A percentile compares a stretch with the other conserved stretches of the same genome.
These are phyloP conservation scores for Pseudomassariella vexata DNA, from an alignment of 2,329 filamentous ascomycete genomes.

Conservation along the genomic window DNA sequence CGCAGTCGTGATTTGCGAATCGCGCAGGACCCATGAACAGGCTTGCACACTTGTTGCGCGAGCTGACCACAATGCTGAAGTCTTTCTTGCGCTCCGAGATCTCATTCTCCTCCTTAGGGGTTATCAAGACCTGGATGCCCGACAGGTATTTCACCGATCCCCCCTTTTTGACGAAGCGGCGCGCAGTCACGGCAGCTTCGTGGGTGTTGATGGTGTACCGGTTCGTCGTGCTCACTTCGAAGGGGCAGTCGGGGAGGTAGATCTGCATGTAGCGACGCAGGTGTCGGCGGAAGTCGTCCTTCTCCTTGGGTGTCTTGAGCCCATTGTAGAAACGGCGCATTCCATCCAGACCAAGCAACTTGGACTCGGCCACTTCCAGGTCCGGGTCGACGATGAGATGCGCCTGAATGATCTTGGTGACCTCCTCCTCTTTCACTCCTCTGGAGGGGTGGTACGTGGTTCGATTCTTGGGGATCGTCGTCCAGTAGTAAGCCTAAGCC, in stretches of 20 bases:
- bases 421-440: conserved; percentile 63
- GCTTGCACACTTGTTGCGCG: conserved; percentile 82
- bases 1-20: conserved; percentile 96
- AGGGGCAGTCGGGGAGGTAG: conserved; percentile 89
- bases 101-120: conserved; percentile 80
- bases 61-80: conserved; percentile 95
- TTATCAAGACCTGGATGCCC: conserved; percentile 89
- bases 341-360: conserved; percentile 67
- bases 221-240: conserved; percentile 87
- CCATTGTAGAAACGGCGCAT: conserved; percentile 64
- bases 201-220: conserved; percentile 88
- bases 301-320: conserved; percentile 71
- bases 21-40: conserved; percentile 92
- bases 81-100: conserved; percentile 80
- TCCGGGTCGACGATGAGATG: conserved; percentile 73
- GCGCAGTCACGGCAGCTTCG: conserved; percentile 81
- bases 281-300: conserved; percentile 80
- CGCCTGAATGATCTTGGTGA: conserved; percentile 54
- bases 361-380: conserved; percentile 61
- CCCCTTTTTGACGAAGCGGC: conserved; percentile 71
- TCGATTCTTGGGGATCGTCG: conserved; percentile 89
- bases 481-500: conserved; percentile 87
- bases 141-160: conserved; percentile 86
- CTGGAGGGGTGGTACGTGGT: conserved; percentile 80
- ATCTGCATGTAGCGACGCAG: conserved; percentile 87